Base-by-base conservation (phyloP, 495 filamentous ascomycete genomes). In the Saxophila tyrrhenica region DNA sequence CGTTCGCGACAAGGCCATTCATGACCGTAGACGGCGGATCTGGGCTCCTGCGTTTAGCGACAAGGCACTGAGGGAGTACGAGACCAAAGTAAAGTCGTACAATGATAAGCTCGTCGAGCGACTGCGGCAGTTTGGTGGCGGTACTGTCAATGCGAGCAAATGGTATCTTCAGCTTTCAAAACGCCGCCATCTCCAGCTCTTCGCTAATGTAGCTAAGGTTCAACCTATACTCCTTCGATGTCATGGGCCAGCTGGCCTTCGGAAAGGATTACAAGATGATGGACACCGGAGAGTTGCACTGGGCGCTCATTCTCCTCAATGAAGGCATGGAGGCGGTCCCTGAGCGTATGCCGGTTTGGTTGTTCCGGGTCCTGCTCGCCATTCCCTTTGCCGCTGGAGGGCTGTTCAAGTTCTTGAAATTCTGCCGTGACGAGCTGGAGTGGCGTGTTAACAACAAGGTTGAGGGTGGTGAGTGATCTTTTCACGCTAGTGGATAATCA, bases 221-320 rank as follows among this genome's bases (percentile, higher is more conserved):
- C 25, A 68, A 67, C 50, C 65, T 62, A 21, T 64, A 56, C 20
- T 56, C 57, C 9, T 67, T 72, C 47, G 70, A 72, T 48, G 55
- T 70, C 32, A 69, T 69, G 55, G 67, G 66, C 19, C 64, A 69
- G 19, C 52, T 71, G 11, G 63, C 62, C 11, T 68, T 70, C 52
- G 60, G 64, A 7, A 56, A 67, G 20, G 51, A 64, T 19, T 72
- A 69, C 51, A 45, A 53, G 22, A 64, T 62, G 49, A 52, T 70
- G 1, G 39, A 52, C 9, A 35, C 22, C 7, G 59, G 62, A 7
- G 25, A 56, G 23, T 39, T 55, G 48, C 56, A 66, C 46, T 48
- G 45, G 45, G 41, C 41, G 5, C 41, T 44, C 41, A 8, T 8
- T 9, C 41, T 44, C 19, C 41, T 44, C 7, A 44, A n/a, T n/a